These are phyloP conservation scores for Petunia secreta DNA, from an alignment of 257 asterid genomes.

Conservation along the genomic window DNA sequence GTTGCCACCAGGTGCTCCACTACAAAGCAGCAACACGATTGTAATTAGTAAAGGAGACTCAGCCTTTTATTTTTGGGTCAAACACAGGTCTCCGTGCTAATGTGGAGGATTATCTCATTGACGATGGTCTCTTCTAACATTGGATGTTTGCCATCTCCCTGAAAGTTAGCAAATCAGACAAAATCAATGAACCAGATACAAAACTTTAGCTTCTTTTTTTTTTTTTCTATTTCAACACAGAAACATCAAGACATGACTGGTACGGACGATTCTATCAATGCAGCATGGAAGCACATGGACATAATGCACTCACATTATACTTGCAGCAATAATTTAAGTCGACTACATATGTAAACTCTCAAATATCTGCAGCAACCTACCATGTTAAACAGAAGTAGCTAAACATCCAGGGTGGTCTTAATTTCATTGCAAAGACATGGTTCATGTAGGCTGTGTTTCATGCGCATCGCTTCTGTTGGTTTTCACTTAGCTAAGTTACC, in stretches of 20 bases:
- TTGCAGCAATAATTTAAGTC: not conserved
- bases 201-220: not conserved
- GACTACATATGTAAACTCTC: slow-evolving; percentile 5
- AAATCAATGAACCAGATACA: slow-evolving; percentile 16
- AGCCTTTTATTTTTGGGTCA: not conserved
- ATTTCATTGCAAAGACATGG: not conserved
- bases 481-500: not conserved
- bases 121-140: not conserved
- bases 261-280: not conserved
- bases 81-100: not conserved
- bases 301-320: not conserved
- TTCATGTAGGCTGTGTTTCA: not conserved
- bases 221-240: not conserved
- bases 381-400: not conserved
- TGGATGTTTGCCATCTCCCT: not conserved
- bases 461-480: not conserved
- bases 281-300: not conserved
- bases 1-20: not conserved
- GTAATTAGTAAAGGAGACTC: slow-evolving; percentile 2
- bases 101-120: not conserved
- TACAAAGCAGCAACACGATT: not conserved
- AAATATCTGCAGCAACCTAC: not conserved
- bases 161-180: not conserved
- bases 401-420: not conserved
- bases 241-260: not conserved